Base-by-base conservation (phyloP, 2,329 filamentous ascomycete species). In the Clonostachys chloroleuca region DNA sequence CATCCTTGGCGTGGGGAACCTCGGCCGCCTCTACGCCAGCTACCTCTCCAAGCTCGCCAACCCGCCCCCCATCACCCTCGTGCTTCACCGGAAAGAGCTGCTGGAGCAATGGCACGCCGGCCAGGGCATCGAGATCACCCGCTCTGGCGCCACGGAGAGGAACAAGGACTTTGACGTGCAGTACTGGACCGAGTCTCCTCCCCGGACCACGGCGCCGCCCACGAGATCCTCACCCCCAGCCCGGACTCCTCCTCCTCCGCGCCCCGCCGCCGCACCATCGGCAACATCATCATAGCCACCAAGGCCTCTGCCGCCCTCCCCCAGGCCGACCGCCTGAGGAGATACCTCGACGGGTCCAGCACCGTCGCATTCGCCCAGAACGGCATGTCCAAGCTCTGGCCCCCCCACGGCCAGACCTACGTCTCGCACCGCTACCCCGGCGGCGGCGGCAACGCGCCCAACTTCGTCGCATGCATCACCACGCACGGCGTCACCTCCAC, bases 291-390 rank as follows among this genome's bases (percentile, higher is more conserved):
- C 52, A 70, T 96, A 20, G 78, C 87, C 4, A 88, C 86, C 33
- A 96, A 96, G 65, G 81, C 90, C 0, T 70, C 80, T 4, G 69
- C 80, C 36, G 87, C 88, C 0, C 63, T 88, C n/a, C 68, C 76
- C 2, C 85, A 87, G 39, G 66, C 75, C 6, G 73, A 75, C 45
- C 61, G 70, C 16, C 65, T 96, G 13, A 70, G 78, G 7, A 66
- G 78, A 2, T 80, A 95, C 45, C 75, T 84, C 3, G 76, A 82
- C 52, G 64, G 69, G 4, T 65, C 74, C 5, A 89, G 84, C n/a
- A 87, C 88, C 0, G 80, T 96, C n/a, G 75, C 86, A 12, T 88
- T 96, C 57, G 70, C 89, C 20, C 92, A 96, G 57, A 96, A 96
- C 57, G 92, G 92, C 42, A 87, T 96, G 81, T 91, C 88, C 34